A percentile compares a stretch with the other conserved stretches of the same genome.
These are phyloP conservation scores for Prunus yedoensis DNA, from an alignment of 331 rosid species.

Conservation along the genomic window DNA sequence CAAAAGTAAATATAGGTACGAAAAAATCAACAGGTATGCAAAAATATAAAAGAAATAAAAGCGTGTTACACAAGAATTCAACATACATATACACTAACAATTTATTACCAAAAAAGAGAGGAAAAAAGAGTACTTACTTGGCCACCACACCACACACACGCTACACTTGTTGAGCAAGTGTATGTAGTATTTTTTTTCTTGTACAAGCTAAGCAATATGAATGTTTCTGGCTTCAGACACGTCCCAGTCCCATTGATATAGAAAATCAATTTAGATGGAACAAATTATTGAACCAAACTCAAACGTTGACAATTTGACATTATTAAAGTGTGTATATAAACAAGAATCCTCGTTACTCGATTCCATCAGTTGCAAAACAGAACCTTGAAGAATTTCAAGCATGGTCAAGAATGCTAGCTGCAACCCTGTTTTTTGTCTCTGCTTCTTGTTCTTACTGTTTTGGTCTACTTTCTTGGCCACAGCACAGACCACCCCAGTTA, in stretches of 20 bases:
- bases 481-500: slow-evolving; percentile 20
- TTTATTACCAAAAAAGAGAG: too few species aligned
- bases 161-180: too few species aligned
- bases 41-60: too few species aligned
- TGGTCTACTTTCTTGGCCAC: neutral
- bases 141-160: too few species aligned
- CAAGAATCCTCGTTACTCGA: neutral
- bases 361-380: neutral
- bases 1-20: too few species aligned
- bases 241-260: neutral
- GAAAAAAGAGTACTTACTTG: too few species aligned
- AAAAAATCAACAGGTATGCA: too few species aligned
- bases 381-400: neutral
- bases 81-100: too few species aligned
- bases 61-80: too few species aligned
- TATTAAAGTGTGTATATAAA: neutral
- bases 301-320: neutral
- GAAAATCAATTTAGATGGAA: neutral
- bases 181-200: too few species aligned
- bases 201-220: too few species aligned
- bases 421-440: neutral
- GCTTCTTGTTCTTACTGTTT: neutral
- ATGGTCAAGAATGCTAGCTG: neutral
- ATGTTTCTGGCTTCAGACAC: neutral
- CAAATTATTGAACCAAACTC: neutral